Evolutionary conservation across 192 early-diverging fungal genomes (phyloP).

Genomic region (Coemansia sp.): DNA sequence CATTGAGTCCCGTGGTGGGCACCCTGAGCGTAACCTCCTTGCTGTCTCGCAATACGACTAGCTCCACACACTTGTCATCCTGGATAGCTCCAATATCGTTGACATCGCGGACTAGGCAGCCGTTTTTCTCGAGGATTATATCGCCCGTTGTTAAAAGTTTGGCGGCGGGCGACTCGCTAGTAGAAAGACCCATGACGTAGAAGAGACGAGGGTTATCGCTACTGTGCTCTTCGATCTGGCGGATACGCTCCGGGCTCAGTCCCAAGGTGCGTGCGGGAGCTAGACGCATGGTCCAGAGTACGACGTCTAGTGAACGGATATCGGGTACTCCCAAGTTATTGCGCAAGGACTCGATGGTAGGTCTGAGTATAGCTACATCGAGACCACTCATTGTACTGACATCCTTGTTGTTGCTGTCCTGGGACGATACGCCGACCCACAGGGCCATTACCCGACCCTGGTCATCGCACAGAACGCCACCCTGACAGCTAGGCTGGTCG

Average conservation of each 20-base stretch:
- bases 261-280: slow-evolving; percentile 72
- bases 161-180: slow-evolving; percentile 56
- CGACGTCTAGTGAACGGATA: slow-evolving; percentile 65
- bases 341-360: slow-evolving; percentile 58
- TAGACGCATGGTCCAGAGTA: slow-evolving; percentile 74
- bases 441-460: slow-evolving; percentile 65
- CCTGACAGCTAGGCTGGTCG: slow-evolving; percentile 68
- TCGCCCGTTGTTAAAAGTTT: slow-evolving; percentile 66
- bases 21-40: slow-evolving; percentile 67
- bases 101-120: slow-evolving; percentile 62
- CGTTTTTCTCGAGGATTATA: slow-evolving; percentile 69
- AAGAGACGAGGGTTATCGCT: slow-evolving; percentile 60
- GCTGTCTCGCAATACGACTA: slow-evolving; percentile 73
- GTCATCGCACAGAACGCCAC: slow-evolving; percentile 66
- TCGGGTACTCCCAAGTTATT: slow-evolving; percentile 48
- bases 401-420: slow-evolving; percentile 69
- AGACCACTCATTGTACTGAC: slow-evolving; percentile 64
- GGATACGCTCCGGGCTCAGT: slow-evolving; percentile 65
- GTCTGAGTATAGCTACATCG: slow-evolving; percentile 39
- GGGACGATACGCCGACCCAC: slow-evolving; percentile 75
- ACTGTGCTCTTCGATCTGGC: slow-evolving; percentile 42
- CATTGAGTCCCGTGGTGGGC: slow-evolving; percentile 63
- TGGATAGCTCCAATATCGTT: slow-evolving; percentile 61
- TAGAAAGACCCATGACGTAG: slow-evolving; percentile 64
- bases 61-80: slow-evolving; percentile 60